These are phyloP conservation scores for Aspergillus coremiiformis DNA, from an alignment of 495 filamentous ascomycete genomes.

Conservation along the genomic window DNA sequence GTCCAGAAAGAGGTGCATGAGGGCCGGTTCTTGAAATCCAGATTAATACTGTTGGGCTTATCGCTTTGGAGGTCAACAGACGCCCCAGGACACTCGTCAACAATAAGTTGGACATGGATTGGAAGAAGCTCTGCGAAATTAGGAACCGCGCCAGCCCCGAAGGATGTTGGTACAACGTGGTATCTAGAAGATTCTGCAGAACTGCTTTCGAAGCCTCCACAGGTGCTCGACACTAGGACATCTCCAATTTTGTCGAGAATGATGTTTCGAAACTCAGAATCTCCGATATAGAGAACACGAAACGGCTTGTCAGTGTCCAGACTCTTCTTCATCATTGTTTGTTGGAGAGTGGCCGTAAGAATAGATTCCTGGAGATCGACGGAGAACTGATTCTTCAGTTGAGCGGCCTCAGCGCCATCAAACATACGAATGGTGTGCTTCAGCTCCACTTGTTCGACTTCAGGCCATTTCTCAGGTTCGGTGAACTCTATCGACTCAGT, in stretches of 20 bases:
- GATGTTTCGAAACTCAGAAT: constrained; percentile 52
- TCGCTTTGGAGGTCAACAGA: constrained; percentile 33
- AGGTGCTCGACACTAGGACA: constrained; percentile 49
- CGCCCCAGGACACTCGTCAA: constrained; percentile 62
- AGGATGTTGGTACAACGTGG: constrained; percentile 69
- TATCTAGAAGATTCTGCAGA: constrained; percentile 53
- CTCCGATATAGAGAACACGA: constrained; percentile 62
- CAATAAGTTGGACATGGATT: constrained; percentile 66
- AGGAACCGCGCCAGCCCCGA: constrained; percentile 48
- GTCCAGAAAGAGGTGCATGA: constrained; percentile 40
- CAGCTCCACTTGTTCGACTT: constrained; percentile 49
- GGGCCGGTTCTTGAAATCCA: constrained; percentile 53
- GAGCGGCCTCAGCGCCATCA: constrained; percentile 43
- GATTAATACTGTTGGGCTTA: constrained; percentile 39
- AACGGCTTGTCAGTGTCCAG: constrained; percentile 60
- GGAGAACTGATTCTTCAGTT: constrained; percentile 36
- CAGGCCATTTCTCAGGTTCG: constrained; percentile 47
- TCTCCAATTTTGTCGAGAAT: constrained; percentile 71
- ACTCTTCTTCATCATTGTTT: constrained; percentile 61
- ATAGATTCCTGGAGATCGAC: constrained; percentile 22
- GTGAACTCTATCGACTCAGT: constrained; percentile 53
- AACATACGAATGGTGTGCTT: constrained; percentile 58
- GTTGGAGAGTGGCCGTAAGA: constrained; percentile 53
- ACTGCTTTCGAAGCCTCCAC: constrained; percentile 32
- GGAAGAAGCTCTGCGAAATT: constrained; percentile 65